Base-by-base conservation (phyloP, 2,329 filamentous ascomycete species). In the Beauveria varroae region DNA sequence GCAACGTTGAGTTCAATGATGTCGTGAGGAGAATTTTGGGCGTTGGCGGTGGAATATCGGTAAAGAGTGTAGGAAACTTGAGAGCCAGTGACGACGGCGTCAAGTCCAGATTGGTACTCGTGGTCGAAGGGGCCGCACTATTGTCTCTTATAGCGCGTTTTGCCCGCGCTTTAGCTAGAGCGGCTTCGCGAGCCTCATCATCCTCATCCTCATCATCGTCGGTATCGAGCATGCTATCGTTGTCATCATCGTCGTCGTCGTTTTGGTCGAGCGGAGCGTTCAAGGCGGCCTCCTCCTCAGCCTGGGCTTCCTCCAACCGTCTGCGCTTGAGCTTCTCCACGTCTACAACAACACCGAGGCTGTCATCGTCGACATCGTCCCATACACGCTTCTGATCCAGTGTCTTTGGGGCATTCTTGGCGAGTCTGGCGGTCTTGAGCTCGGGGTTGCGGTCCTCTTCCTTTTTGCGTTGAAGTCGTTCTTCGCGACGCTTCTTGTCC, bases 11-110 rank as follows among this genome's bases (percentile, higher is more conserved):
- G 77, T 96, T 93, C 69, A 97, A 81, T 14, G 87, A 90, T 8
- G 95, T 98, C 0, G 95, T 99, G 70, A 99, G 84, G 44, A 99
- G 86, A 65, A 98, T 86, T 75, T 97, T 96, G 57, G 95, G 93
- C 63, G 76, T 75, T 61, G 79, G 82, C 53, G 79, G 84, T 40
- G 80, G 84, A 67, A 81, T 73, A 55, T 86, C 83, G 63, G 77
- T 78, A 69, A 88, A 88, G 41, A 88, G 79, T 1, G 80, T 78
- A 30, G 85, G 84, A 68, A 88, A 88, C 69, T 86, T 86, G 65
- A 80, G 75, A 16, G 83, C 76, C 43, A 87, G 76, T 8, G 82
- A 83, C 30, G 83, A 76, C 1, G 85, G 85, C 9, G 85, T 86
- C 52, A 86, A 75, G 67, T 87, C 85, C 64, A 87, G 79, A 47